Evolutionary conservation across 2,329 filamentous ascomycete genomes (phyloP).

Genomic region (Davidsoniella eucalypti): DNA sequence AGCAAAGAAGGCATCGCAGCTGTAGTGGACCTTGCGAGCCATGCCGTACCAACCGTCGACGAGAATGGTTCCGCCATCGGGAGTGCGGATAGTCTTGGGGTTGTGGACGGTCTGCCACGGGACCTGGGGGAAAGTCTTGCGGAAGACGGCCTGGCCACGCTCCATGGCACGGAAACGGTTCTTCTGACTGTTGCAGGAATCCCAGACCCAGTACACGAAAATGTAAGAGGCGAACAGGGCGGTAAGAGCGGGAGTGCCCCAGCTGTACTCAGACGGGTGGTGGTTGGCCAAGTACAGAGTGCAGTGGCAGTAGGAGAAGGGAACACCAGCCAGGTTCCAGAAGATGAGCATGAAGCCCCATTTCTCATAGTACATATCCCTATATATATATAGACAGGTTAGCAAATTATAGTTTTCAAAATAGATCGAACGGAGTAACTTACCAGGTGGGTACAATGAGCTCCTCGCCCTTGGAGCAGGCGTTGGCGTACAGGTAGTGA

Average conservation of each 20-base stretch:
- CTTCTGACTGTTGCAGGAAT: constrained; percentile 84
- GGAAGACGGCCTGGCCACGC: constrained; percentile 50
- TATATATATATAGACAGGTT: constrained; percentile 14
- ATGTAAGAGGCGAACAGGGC: constrained; percentile 56
- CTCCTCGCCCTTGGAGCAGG: constrained; percentile 83
- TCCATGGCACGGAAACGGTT: constrained; percentile 76
- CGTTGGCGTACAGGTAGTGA: constrained; percentile 82
- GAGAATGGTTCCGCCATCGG: constrained; percentile 59
- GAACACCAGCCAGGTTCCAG: constrained; percentile 89
- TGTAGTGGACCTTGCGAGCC: constrained; percentile 47
- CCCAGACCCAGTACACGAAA: constrained; percentile 81
- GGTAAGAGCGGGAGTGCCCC: constrained; percentile 52
- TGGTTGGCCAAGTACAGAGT: constrained; percentile 80
- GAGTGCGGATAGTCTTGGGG: constrained; percentile 59
- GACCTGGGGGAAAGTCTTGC: constrained; percentile 78
- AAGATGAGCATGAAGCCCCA: constrained; percentile 97
- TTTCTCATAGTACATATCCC: constrained; percentile 94
- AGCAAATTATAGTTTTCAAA: neutral
- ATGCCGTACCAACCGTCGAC: constrained; percentile 71
- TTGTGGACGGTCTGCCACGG: constrained; percentile 74
- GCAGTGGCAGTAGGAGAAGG: constrained; percentile 84
- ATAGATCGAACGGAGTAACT: constrained; percentile 12
- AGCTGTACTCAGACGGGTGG: constrained; percentile 57
- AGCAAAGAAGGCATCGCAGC: constrained; percentile 32
- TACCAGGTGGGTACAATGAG: constrained; percentile 70